These are phyloP conservation scores for Nothopassalora personata DNA, from an alignment of 2,329 filamentous ascomycete genomes.

Conservation along the genomic window DNA sequence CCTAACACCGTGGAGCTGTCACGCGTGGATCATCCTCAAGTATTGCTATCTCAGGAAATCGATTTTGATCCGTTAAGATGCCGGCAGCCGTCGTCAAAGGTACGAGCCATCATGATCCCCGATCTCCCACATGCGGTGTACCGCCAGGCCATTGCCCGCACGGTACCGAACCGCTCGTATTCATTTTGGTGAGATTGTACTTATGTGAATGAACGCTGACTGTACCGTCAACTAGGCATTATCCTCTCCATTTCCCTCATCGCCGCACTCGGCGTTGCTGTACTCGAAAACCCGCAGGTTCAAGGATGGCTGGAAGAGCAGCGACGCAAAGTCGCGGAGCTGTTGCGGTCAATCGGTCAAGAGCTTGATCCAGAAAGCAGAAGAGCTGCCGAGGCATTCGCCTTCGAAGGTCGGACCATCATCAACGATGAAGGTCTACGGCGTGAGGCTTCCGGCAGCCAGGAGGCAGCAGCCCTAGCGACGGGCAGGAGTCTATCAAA, in stretches of 20 bases:
- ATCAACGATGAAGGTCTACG: constrained; percentile 28
- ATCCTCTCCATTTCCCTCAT: constrained; percentile 58
- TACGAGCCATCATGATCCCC: background rate
- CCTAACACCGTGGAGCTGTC: background rate
- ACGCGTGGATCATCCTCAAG: background rate
- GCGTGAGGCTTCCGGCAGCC: constrained; percentile 29
- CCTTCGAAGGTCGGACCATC: constrained; percentile 32
- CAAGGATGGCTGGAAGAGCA: constrained; percentile 58
- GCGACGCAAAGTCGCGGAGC: constrained; percentile 56
- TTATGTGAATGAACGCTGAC: background rate
- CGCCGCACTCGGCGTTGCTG: constrained; percentile 57
- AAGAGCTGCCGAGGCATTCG: constrained; percentile 34
- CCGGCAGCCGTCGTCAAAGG: constrained; percentile 4
- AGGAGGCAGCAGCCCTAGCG: constrained; percentile 31
- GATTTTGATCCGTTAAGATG: background rate
- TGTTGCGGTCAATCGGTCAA: constrained; percentile 55
- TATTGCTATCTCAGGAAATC: background rate
- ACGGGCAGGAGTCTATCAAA: constrained; percentile 29
- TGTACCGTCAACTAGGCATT: constrained; percentile 43
- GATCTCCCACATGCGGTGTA: background rate
- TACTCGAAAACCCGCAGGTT: constrained; percentile 60
- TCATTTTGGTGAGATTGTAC: background rate
- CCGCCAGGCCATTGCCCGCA: background rate
- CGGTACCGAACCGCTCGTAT: background rate
- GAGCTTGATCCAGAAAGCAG: constrained; percentile 49